phyloP scores from a whole-genome alignment of 169 alveolate genomes.

The Eimeria maxima region DNA sequence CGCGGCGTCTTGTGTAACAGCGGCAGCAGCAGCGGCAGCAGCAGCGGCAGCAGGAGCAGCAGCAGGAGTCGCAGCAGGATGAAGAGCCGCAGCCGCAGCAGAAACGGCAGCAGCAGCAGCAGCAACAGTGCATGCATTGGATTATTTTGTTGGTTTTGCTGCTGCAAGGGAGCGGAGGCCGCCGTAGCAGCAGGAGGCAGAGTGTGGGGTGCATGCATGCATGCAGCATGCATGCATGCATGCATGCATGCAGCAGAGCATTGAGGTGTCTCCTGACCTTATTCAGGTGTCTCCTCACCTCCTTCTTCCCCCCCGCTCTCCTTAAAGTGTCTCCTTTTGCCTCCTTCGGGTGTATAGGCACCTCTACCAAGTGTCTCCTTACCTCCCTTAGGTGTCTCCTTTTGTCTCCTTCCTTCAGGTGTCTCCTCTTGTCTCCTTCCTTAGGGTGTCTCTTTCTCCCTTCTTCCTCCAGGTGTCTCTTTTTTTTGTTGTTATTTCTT shows the following conservation, averaged over 20 bases:
- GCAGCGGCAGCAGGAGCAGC: background rate
- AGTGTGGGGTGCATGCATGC: too few relatives aligned
- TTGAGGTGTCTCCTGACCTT: background rate
- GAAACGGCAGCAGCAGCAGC: conserved; percentile 13
- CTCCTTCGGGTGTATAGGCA: conserved; percentile 15
- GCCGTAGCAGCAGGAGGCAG: background rate
- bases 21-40: background rate
- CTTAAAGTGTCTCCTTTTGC: background rate
- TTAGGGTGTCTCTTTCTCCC: background rate
- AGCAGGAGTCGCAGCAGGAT: background rate
- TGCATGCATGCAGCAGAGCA: too few relatives aligned
- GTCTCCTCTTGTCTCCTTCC: background rate
- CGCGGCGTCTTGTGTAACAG: background rate
- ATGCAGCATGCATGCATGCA: too few relatives aligned
- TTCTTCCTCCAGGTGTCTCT: background rate
- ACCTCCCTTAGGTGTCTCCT: conserved; percentile 5
- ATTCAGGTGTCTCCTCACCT: background rate
- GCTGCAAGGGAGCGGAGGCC: conserved; percentile 4
- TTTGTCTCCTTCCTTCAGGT: background rate
- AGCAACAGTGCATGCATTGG: background rate
- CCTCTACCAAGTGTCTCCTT: background rate
- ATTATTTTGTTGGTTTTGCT: background rate
- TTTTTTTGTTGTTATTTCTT: too few relatives aligned
- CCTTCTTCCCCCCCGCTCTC: background rate
- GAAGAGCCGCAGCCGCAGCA: background rate